Evolutionary conservation across 306 rosid species (phyloP).

Genomic region (Ceratonia siliqua): DNA sequence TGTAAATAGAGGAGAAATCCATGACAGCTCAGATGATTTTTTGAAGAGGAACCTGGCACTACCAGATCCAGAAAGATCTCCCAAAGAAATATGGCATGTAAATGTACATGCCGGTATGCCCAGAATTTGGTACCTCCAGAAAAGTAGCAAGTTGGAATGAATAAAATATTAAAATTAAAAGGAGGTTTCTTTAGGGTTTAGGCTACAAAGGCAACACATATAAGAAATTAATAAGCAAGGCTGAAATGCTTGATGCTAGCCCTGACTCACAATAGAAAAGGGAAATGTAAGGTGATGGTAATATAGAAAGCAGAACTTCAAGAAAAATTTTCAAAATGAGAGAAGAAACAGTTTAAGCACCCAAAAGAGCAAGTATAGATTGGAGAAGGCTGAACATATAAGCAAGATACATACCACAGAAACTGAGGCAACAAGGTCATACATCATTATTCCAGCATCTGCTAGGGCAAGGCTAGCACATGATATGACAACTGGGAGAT

Average conservation of each 20-base stretch:
- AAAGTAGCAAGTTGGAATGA: neutral
- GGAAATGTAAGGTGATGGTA: neutral
- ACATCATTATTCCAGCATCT: constrained; percentile 97
- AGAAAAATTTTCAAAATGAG: neutral
- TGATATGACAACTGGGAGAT: constrained; percentile 89
- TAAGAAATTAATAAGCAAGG: constrained; percentile 13
- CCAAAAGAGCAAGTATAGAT: constrained; percentile 6
- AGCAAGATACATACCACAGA: constrained; percentile 78
- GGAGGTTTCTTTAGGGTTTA: neutral
- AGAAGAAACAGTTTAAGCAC: neutral
- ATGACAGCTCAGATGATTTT: neutral
- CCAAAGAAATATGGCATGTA: constrained; percentile 10
- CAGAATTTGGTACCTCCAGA: constrained; percentile 6
- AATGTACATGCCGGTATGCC: neutral
- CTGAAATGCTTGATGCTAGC: neutral
- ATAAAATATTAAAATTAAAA: neutral
- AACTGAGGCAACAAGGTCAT: constrained; percentile 91
- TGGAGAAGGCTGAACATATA: constrained; percentile 13
- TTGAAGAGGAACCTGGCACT: constrained; percentile 8
- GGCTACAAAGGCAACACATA: constrained; percentile 9
- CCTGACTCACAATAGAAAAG: neutral
- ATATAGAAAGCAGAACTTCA: neutral
- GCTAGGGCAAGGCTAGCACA: constrained; percentile 98
- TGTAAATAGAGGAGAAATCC: neutral
- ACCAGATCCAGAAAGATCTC: constrained; percentile 16